phyloP scores from a whole-genome alignment of 345 rosid genomes.

The Linum trigynum region DNA sequence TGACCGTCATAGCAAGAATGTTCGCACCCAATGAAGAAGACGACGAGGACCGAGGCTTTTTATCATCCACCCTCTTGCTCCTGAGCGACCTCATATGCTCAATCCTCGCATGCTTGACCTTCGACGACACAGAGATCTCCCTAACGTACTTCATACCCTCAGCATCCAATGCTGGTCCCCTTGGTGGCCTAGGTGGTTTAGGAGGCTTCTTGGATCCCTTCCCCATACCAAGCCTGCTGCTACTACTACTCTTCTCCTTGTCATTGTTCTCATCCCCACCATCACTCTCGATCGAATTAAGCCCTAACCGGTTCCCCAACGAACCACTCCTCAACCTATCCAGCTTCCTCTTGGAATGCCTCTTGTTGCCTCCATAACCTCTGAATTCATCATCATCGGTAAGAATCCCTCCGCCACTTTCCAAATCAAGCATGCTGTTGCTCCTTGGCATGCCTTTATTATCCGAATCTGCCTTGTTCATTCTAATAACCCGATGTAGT shows the following conservation, averaged over 20 bases:
- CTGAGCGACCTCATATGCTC: conserved; percentile 82
- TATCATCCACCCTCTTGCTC: conserved; percentile 52
- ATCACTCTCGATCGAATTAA: too few relatives aligned
- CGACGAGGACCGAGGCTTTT: not conserved
- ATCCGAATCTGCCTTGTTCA: not conserved
- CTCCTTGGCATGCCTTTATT: not conserved
- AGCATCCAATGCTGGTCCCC: conserved; percentile 71
- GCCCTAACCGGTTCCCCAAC: not conserved
- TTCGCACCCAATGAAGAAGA: conserved; percentile 46
- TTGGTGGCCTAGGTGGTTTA: conserved; percentile 88
- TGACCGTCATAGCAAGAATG: conserved; percentile 48
- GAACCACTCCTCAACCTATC: not conserved
- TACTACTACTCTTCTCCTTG: not conserved
- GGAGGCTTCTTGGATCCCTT: conserved; percentile 49
- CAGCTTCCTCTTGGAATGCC: not conserved
- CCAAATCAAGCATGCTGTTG: not conserved
- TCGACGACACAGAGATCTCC: conserved; percentile 74
- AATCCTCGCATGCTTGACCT: conserved; percentile 73
- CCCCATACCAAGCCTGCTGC: conserved; percentile 20
- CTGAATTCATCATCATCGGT: not conserved
- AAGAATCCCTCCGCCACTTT: not conserved
- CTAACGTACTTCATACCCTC: conserved; percentile 74
- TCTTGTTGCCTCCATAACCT: not conserved
- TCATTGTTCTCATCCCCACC: not conserved
- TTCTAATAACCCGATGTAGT: not conserved